Conservation (phyloP, 1,139 yeast species). For the Yamadazyma triangularis region DNA sequence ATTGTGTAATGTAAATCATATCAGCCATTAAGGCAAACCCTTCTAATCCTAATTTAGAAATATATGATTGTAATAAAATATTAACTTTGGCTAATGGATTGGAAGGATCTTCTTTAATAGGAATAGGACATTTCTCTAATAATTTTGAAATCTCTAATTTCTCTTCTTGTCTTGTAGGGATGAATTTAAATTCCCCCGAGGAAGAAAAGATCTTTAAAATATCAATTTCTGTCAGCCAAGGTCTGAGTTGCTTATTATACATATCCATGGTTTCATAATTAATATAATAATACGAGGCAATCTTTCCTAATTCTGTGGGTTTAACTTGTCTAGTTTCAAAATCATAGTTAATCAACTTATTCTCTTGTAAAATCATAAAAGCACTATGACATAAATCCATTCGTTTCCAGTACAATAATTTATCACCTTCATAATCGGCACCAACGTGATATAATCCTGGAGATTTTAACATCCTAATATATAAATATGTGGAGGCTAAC, state of each 20-base stretch:
- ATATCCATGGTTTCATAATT: constrained; percentile 63
- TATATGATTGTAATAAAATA: constrained; percentile 76
- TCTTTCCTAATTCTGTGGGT: constrained; percentile 76
- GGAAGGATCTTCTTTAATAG: constrained; percentile 66
- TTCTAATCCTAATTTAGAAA: constrained; percentile 68
- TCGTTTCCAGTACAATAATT: constrained; percentile 43
- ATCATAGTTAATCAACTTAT: constrained; percentile 60
- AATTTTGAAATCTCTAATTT: constrained; percentile 69
- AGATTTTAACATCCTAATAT: constrained; percentile 70
- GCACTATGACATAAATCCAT: constrained; percentile 77
- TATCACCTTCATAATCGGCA: constrained; percentile 55
- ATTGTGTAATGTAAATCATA: constrained; percentile 89
- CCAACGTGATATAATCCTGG: constrained; percentile 79
- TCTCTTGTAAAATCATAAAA: constrained; percentile 48
- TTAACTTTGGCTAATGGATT: constrained; percentile 80
- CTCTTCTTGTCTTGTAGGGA: constrained; percentile 87
- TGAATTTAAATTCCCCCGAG: constrained; percentile 80
- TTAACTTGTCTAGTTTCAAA: constrained; percentile 34
- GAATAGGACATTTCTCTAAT: constrained; percentile 76
- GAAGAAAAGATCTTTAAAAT: constrained; percentile 69
- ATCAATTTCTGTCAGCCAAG: constrained; percentile 69
- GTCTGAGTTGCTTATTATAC: constrained; percentile 59
- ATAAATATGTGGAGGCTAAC: constrained; percentile 78
- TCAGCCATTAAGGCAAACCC: constrained; percentile 93
- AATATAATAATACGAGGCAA: constrained; percentile 86